phyloP scores from a whole-genome alignment of 1,139 yeast genomes.

The Lodderomyces oxycetoniae region DNA sequence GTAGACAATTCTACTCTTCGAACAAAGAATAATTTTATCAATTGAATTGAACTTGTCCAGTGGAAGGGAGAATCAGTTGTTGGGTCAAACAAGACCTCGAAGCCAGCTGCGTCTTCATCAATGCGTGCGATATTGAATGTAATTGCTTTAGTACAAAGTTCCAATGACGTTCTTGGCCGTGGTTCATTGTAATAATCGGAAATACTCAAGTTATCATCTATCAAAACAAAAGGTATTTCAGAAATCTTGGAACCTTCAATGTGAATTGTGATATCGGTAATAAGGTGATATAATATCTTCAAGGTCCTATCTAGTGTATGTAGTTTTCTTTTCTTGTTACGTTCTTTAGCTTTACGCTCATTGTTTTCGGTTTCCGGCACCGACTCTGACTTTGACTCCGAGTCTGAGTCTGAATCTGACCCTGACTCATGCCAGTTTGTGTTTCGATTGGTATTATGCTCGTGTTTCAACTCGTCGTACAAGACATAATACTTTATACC shows the following conservation, averaged over 20 bases:
- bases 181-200: slow-evolving; percentile 22
- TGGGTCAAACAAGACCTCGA: slow-evolving; percentile 49
- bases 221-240: slow-evolving; percentile 36
- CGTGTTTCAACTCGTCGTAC: slow-evolving; percentile 6
- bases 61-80: slow-evolving; percentile 51
- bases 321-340: slow-evolving; percentile 5
- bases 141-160: slow-evolving; percentile 26
- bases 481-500: slow-evolving; percentile 11
- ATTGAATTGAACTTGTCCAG: slow-evolving; percentile 40
- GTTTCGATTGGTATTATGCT: slow-evolving; percentile 4
- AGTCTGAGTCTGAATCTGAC: background rate
- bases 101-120: slow-evolving; percentile 49
- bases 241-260: slow-evolving; percentile 26
- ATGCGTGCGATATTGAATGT: slow-evolving; percentile 33
- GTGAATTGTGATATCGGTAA: slow-evolving; percentile 24
- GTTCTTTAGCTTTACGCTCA: background rate
- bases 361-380: background rate
- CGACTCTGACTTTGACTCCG: background rate
- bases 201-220: slow-evolving; percentile 24
- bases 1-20: slow-evolving; percentile 14
- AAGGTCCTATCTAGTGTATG: slow-evolving; percentile 10
- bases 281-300: slow-evolving; percentile 10
- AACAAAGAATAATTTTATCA: slow-evolving; percentile 32
- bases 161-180: slow-evolving; percentile 27
- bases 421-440: background rate